A percentile compares a stretch with the other conserved stretches of the same genome.
Evolutionary conservation across 768 basidiomycete genomes (phyloP).

Genomic region (Lyophyllum shimeji): DNA sequence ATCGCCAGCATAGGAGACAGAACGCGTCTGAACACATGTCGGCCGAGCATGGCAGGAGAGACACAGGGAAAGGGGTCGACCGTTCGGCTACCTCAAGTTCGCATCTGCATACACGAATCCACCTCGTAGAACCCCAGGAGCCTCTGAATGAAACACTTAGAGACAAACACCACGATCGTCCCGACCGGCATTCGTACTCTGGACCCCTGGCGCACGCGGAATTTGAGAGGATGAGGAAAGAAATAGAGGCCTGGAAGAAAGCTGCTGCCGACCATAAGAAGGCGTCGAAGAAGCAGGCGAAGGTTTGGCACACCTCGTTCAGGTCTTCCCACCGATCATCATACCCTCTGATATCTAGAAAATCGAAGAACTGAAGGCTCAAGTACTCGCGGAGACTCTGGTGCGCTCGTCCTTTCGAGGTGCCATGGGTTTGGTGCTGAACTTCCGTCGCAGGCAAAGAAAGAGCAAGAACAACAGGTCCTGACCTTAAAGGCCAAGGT

Average conservation of each 20-base stretch:
- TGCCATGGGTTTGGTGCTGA: not conserved
- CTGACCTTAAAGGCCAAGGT: slow-evolving; percentile 43
- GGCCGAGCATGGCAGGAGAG: slow-evolving; percentile 12
- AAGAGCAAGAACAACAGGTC: slow-evolving; percentile 46
- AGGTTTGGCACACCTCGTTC: slow-evolving; percentile 37
- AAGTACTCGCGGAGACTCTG: slow-evolving; percentile 35
- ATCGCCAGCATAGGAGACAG: not conserved
- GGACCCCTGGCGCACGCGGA: slow-evolving; percentile 46
- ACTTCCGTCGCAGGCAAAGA: slow-evolving; percentile 32
- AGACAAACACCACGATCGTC: slow-evolving; percentile 14
- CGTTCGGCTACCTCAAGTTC: slow-evolving; percentile 1
- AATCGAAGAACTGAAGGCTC: slow-evolving; percentile 51
- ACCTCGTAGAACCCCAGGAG: slow-evolving; percentile 1
- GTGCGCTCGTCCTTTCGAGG: slow-evolving; percentile 26
- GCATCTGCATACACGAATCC: slow-evolving; percentile 12
- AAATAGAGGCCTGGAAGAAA: slow-evolving; percentile 57
- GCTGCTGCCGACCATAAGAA: slow-evolving; percentile 48
- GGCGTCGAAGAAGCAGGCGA: slow-evolving; percentile 50
- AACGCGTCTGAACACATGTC: not conserved
- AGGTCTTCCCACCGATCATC: slow-evolving; percentile 6
- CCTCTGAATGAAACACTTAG: slow-evolving; percentile 8
- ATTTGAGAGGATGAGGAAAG: slow-evolving; percentile 53
- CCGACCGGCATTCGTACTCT: slow-evolving; percentile 19
- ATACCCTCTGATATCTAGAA: slow-evolving; percentile 30
- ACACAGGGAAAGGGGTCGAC: slow-evolving; percentile 23